Percentiles rank a stretch among this genome's conserved stretches.
These are phyloP conservation scores for Podospora fimiseda DNA, from an alignment of 495 filamentous ascomycete species.

Conservation along the genomic window DNA sequence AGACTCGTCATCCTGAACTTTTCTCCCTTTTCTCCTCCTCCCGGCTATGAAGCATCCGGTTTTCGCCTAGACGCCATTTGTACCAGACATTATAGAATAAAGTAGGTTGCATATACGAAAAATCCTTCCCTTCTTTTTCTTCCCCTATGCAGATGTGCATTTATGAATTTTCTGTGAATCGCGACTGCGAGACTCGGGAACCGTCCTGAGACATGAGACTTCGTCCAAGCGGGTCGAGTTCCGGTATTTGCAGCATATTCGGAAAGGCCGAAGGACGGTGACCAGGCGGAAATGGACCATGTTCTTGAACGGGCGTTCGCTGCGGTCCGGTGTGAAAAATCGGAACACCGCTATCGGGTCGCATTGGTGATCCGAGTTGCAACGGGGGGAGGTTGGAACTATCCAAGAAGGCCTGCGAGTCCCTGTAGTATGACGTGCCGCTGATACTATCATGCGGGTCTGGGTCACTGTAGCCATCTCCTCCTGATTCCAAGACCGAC, in stretches of 20 bases:
- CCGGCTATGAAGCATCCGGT: neutral
- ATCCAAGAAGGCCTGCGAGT: constrained; percentile 41
- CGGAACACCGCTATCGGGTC: constrained; percentile 40
- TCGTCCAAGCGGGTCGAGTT: constrained; percentile 39
- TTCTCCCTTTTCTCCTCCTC: neutral
- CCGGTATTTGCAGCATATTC: constrained; percentile 21
- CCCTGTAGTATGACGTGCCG: constrained; percentile 44
- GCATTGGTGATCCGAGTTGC: constrained; percentile 42
- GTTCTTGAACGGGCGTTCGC: constrained; percentile 37
- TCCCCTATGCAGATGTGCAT: neutral
- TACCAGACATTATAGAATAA: constrained; percentile 5
- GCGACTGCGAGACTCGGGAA: constrained; percentile 39
- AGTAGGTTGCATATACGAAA: neutral
- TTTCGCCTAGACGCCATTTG: constrained; percentile 1
- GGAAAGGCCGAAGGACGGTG: constrained; percentile 21
- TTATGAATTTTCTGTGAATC: constrained; percentile 44
- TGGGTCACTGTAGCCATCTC: constrained; percentile 63
- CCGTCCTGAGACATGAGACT: constrained; percentile 41
- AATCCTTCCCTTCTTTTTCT: neutral
- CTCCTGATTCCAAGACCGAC: constrained; percentile 61
- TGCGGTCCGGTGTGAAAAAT: constrained; percentile 40
- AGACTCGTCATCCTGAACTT: neutral
- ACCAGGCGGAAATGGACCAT: constrained; percentile 31
- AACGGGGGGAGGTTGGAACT: constrained; percentile 21
- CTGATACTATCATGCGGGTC: constrained; percentile 45